These are phyloP conservation scores for Bertia moriformis DNA, from an alignment of 2,329 filamentous ascomycete species.

Conservation along the genomic window DNA sequence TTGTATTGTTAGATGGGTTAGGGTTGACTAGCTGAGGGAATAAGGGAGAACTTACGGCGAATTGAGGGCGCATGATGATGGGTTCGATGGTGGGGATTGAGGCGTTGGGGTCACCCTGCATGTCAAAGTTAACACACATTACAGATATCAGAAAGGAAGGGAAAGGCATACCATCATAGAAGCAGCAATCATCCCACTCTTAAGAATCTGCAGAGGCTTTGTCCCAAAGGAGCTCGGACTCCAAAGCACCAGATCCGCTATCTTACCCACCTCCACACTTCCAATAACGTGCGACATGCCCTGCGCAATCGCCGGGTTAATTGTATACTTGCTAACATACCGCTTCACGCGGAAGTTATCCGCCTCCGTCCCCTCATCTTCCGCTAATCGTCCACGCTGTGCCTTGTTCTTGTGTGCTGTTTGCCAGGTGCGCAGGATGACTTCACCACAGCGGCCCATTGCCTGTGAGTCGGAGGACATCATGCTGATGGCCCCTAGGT, in stretches of 20 bases:
- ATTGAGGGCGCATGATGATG: constrained; percentile 73
- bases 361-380: constrained; percentile 65
- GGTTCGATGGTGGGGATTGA: constrained; percentile 83
- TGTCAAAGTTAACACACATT: neutral
- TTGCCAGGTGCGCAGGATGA: constrained; percentile 86
- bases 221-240: constrained; percentile 71
- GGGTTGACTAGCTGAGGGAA: neutral
- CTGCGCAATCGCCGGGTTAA: constrained; percentile 84
- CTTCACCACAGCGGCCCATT: constrained; percentile 92
- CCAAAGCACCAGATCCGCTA: constrained; percentile 84
- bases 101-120: constrained; percentile 62
- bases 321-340: constrained; percentile 89
- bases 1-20: constrained; percentile 5
- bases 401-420: constrained; percentile 93
- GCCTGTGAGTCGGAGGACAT: constrained; percentile 92
- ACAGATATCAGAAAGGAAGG: constrained; percentile 1
- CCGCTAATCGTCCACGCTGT: constrained; percentile 61
- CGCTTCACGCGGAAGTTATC: constrained; percentile 89
- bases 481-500: constrained; percentile 91
- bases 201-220: constrained; percentile 69
- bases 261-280: constrained; percentile 74
- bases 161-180: constrained; percentile 58
- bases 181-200: constrained; percentile 74
- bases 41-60: constrained; percentile 30
- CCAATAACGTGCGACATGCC: constrained; percentile 80